Percentiles rank a stretch among this genome's conserved stretches.
Evolutionary conservation across 805 yeast species (phyloP).

Genomic region (Groenewaldozyma tartarivorans): DNA sequence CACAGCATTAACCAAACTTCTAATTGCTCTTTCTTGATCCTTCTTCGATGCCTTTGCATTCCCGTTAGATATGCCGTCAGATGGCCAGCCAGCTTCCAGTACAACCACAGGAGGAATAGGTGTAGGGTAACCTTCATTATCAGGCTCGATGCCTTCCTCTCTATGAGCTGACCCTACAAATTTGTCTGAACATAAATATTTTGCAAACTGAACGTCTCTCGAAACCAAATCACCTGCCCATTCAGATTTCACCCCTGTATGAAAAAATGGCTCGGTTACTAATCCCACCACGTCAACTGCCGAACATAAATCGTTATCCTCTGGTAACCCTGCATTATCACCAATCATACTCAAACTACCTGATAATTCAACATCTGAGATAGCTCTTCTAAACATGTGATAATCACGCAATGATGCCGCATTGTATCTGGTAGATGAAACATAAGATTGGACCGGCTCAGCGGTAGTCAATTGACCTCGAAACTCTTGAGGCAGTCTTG

Average conservation of each 20-base stretch:
- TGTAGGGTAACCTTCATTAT: neutral
- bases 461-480: constrained; percentile 69
- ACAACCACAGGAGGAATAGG: constrained; percentile 38
- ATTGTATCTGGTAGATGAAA: constrained; percentile 15
- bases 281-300: constrained; percentile 72
- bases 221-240: constrained; percentile 55
- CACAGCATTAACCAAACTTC: constrained; percentile 38
- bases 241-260: constrained; percentile 44
- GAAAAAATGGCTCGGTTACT: constrained; percentile 68
- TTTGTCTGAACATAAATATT: constrained; percentile 39
- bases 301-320: constrained; percentile 59
- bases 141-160: no score
- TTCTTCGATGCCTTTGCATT: constrained; percentile 59
- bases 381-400: neutral
- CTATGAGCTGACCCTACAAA: constrained; percentile 17
- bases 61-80: constrained; percentile 60
- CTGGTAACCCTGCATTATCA: constrained; percentile 3
- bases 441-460: constrained; percentile 70
- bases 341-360: neutral
- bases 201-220: constrained; percentile 47
- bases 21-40: constrained; percentile 61
- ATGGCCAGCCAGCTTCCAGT: constrained; percentile 88
- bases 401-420: constrained; percentile 13
- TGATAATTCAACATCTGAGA: neutral
- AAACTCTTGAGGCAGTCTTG: constrained; percentile 5